These are phyloP conservation scores for Fusarium sp. DNA, from an alignment of 2,329 filamentous ascomycete species.

Conservation along the genomic window DNA sequence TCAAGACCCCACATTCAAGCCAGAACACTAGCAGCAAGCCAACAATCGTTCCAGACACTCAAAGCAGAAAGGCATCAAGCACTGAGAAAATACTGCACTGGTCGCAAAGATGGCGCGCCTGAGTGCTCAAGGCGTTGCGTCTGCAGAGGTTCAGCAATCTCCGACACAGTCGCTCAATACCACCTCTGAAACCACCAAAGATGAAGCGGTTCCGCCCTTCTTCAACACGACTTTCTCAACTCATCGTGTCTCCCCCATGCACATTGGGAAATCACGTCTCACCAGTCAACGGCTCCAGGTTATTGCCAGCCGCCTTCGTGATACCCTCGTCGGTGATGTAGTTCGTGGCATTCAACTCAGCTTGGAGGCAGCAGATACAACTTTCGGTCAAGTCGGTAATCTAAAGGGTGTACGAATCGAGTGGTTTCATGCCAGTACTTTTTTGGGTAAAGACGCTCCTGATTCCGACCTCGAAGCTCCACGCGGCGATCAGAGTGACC, in stretches of 20 bases:
- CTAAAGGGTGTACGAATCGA: constrained; percentile 59
- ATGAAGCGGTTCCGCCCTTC: constrained; percentile 53
- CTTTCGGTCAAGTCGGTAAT: constrained; percentile 51
- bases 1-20: neutral
- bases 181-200: constrained; percentile 11
- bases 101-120: constrained; percentile 33
- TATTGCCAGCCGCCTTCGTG: constrained; percentile 61
- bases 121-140: constrained; percentile 30
- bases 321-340: constrained; percentile 66
- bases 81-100: neutral
- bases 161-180: constrained; percentile 25
- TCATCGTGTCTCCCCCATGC: constrained; percentile 64
- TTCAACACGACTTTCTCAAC: constrained; percentile 69
- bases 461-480: constrained; percentile 15
- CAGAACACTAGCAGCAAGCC: neutral
- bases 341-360: constrained; percentile 69
- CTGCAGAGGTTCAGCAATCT: constrained; percentile 26
- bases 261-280: constrained; percentile 55
- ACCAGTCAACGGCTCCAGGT: constrained; percentile 51
- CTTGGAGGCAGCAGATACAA: constrained; percentile 54
- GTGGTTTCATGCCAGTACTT: constrained; percentile 53
- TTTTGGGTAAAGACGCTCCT: constrained; percentile 45
- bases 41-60: neutral
- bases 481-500: constrained; percentile 24
- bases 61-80: neutral